phyloP scores from a whole-genome alignment of 352 stramenopile genomes.

The Globisporangium acanthophoron region DNA sequence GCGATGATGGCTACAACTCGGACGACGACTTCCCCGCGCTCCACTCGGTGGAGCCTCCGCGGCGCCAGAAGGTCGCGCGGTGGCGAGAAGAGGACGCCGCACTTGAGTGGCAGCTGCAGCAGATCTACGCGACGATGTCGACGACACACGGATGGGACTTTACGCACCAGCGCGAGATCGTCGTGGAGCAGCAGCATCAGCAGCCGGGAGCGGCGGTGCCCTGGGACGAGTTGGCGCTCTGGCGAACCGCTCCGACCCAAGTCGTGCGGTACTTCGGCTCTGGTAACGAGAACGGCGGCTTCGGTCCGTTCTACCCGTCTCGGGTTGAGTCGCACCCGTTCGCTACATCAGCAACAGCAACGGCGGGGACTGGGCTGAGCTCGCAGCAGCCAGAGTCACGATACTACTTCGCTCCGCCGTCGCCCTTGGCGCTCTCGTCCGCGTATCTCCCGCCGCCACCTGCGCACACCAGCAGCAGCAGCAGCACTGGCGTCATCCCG shows the following conservation, averaged over 20 bases:
- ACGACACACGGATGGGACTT: conserved; percentile 79
- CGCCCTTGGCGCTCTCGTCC: not conserved
- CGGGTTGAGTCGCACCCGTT: conserved; percentile 6
- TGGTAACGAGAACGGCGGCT: conserved; percentile 20
- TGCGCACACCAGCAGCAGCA: not conserved
- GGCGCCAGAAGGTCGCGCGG: conserved; percentile 16
- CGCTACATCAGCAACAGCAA: not conserved
- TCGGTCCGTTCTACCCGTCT: conserved; percentile 20
- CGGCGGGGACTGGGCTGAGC: not conserved
- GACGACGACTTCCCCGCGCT: not conserved
- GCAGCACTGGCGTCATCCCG: not conserved
- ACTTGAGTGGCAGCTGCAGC: conserved; percentile 61
- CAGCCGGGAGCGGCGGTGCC: conserved; percentile 12
- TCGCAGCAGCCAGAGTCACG: conserved; percentile 18
- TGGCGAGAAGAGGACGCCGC: conserved; percentile 39
- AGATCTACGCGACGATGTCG: conserved; percentile 69
- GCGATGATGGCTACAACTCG: conserved; percentile 4
- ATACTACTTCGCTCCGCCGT: conserved; percentile 41
- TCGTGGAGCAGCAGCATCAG: not conserved
- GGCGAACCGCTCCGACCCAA: conserved; percentile 58
- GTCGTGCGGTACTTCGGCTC: conserved; percentile 70
- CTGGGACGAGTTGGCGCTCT: conserved; percentile 51
- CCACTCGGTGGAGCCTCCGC: not conserved
- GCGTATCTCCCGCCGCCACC: conserved; percentile 6
- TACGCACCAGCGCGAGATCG: conserved; percentile 42